Base-by-base conservation (phyloP, 192 early-diverging fungal genomes). In the Globomyces pollinis-pini region DNA sequence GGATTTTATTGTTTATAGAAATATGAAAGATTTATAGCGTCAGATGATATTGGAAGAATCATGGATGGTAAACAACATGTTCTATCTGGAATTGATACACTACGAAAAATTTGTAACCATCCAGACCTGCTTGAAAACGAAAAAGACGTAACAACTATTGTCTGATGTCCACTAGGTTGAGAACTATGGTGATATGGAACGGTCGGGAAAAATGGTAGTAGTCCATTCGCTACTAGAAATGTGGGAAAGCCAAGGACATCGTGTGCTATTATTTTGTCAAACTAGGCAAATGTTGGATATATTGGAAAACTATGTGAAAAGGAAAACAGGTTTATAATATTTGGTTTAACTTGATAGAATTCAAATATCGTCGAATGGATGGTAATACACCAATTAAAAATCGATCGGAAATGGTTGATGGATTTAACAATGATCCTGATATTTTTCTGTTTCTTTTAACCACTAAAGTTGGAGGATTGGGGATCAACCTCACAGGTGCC, bases 21-120 rank as follows among this genome's bases (percentile, higher is more conserved):
- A 0, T 98, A 98, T 50, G 60, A 81, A 23, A 57, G 67, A 3
- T 96, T 88, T 65, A 64, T 95, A 43, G 69, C 75, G 16, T 86
- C 86, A 31, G 67, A 73, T 2, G 90, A 90, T 9, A 84, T 91
- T 69, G 74, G 75, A 23, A 67, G 79, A 12, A 94, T 96, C 23
- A 60, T 96, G 62, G 67, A 77, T 8, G 90, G 92, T 0, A 84
- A 84, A 38, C 73, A 88, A 44, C 86, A 96, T 42, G 88, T 88
- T 26, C 70, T 96, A 26, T 88, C 71, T 67, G 94, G 93, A 11
- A 93, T 96, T 51, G 94, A 96, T 59, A 77, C 89, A 42, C 79
- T 94, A 8, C 76, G 94, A 45, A 97, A 99, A 74, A 94, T 96
- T 24, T 99, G 96, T 65, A 96, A 99, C 63, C 96, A 99, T 57